phyloP scores from a whole-genome alignment of 2,329 filamentous ascomycete species.

The Colletotrichum siamense region DNA sequence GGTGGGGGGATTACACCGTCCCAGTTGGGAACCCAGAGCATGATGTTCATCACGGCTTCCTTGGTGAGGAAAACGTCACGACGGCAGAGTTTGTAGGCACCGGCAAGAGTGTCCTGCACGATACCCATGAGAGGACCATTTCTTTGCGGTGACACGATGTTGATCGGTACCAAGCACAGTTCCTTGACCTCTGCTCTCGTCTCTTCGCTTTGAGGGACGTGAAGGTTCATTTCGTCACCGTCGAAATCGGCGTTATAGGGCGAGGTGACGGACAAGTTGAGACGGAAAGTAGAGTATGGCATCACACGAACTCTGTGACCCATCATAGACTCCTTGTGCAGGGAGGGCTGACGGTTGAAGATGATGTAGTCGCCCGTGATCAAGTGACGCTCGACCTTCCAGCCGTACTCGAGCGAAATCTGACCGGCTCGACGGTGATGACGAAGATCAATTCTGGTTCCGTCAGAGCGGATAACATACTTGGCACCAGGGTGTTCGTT shows the following conservation, averaged over 20 bases:
- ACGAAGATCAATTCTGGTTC: constrained; percentile 91
- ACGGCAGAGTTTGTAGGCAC: constrained; percentile 95
- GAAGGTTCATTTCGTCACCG: constrained; percentile 99
- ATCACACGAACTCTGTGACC: constrained; percentile 96
- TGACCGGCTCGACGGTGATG: constrained; percentile 89
- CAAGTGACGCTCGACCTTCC: constrained; percentile 98
- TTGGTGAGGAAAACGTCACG: constrained; percentile 90
- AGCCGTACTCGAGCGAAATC: constrained; percentile 90
- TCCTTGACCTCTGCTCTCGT: constrained; percentile 93
- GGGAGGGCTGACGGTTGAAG: constrained; percentile 98
- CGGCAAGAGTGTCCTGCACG: constrained; percentile 95
- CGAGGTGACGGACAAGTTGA: constrained; percentile 96
- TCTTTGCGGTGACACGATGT: constrained; percentile 97
- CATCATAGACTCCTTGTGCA: constrained; percentile 99
- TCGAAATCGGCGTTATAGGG: constrained; percentile 99
- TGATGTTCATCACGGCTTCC: constrained; percentile 93
- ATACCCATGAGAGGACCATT: constrained; percentile 99
- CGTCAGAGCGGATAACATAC: constrained; percentile 93
- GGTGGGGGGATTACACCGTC: constrained; percentile 92
- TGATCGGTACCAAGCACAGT: constrained; percentile 95
- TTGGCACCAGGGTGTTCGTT: constrained; percentile 95
- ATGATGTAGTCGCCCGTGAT: constrained; percentile 97
- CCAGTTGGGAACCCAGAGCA: constrained; percentile 98
- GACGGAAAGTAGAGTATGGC: constrained; percentile 97
- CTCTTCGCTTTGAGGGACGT: constrained; percentile 97